Percentiles rank a stretch among this genome's conserved stretches.
phyloP scores from a whole-genome alignment of 495 filamentous ascomycete genomes.

The Neurospora sp. region DNA sequence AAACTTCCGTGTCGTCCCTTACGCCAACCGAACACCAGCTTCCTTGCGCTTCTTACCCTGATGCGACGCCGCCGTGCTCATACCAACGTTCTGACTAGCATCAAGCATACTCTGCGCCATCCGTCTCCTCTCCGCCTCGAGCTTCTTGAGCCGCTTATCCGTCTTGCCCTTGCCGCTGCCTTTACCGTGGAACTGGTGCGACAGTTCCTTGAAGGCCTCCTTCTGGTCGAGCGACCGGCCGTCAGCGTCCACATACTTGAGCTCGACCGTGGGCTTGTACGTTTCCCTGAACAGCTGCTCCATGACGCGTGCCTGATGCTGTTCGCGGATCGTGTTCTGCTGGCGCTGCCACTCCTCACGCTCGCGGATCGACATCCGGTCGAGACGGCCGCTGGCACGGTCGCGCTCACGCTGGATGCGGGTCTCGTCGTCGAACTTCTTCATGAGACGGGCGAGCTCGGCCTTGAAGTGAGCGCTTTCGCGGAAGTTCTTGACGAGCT shows the following conservation, averaged over 20 bases:
- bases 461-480: constrained; percentile 71
- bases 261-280: constrained; percentile 81
- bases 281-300: constrained; percentile 74
- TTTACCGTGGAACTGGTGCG: constrained; percentile 97
- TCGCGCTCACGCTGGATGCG: constrained; percentile 81
- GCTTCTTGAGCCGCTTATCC: constrained; percentile 92
- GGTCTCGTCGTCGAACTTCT: constrained; percentile 66
- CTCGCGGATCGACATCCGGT: constrained; percentile 79
- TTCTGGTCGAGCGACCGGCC: constrained; percentile 81
- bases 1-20: constrained; percentile 4
- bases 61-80: constrained; percentile 67
- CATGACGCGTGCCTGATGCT: constrained; percentile 66
- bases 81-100: constrained; percentile 70
- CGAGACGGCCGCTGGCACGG: constrained; percentile 67
- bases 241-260: constrained; percentile 82
- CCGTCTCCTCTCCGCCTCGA: constrained; percentile 85
- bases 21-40: constrained; percentile 80
- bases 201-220: constrained; percentile 84
- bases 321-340: constrained; percentile 80
- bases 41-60: constrained; percentile 75
- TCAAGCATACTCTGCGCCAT: constrained; percentile 74
- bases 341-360: constrained; percentile 80
- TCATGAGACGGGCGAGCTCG: constrained; percentile 64
- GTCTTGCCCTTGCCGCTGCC: constrained; percentile 96
- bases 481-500: constrained; percentile 59